Base-by-base conservation (phyloP, 305 asterid species). In the Salvia sclarea region DNA sequence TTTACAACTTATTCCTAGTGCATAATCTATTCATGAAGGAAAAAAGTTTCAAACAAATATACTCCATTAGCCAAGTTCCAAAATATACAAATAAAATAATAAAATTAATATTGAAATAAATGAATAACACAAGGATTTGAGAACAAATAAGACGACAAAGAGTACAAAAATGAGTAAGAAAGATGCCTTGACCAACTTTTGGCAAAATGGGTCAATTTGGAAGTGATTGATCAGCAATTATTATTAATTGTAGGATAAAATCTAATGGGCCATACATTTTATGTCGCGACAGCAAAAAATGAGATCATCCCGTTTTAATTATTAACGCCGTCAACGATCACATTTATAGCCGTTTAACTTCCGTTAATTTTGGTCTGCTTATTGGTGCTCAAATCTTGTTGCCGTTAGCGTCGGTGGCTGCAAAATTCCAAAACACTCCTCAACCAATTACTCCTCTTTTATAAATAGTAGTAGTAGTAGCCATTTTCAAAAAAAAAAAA, bases 401-500 rank as follows among this genome's bases (percentile, higher is more conserved):
- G 17, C 78, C 75, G 75, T 75, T 75, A 44, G 21, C 62, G 79
- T 75, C 79, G 79, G 79, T 68, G 71, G 41, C 21, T 53, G 31
- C 56, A 10, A 67, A 61, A 30, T 60, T 49, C 50, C 45, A 55
- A 64, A 55, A 64, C 63, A 30, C 25, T 14, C 25, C 25, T 52
- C 63, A 53, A 12, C 16, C 61, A 49, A 21, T 9, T 24, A 7
- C 58, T 44, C 49, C 3, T 5, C 20, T 43, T 43, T 43, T n/a
- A 11, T 43, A 2, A 30, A 25, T 25, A 30, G 35, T 30, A 4
- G 35, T 25, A 25, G 3, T n/a, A n/a, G n/a, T n/a, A n/a, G n/a
- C n/a, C n/a, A n/a, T n/a, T n/a, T n/a, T n/a, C n/a, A n/a, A n/a
- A n/a, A n/a, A n/a, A n/a, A n/a, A n/a, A n/a, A n/a, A n/a, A n/a